These are phyloP conservation scores for Leccinellum luteum DNA, from an alignment of 768 basidiomycete species.

Conservation along the genomic window DNA sequence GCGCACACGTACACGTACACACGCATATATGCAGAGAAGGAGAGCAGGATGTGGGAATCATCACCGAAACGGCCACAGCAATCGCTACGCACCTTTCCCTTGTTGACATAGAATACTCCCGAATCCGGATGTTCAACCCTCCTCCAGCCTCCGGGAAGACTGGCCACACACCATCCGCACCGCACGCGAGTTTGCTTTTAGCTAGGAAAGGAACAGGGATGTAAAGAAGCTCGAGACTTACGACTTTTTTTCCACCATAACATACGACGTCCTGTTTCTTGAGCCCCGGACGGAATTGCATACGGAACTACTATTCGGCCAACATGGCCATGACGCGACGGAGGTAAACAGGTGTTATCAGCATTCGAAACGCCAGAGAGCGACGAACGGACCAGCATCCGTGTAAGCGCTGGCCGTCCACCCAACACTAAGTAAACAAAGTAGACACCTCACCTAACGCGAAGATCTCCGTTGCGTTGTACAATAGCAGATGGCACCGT, in stretches of 20 bases:
- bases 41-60: not conserved
- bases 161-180: slow-evolving; percentile 5
- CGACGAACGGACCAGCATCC: not conserved
- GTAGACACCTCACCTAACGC: not conserved
- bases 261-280: not conserved
- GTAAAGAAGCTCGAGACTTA: slow-evolving; percentile 6
- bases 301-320: not conserved
- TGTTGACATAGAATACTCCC: slow-evolving; percentile 31
- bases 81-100: slow-evolving; percentile 27
- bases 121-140: slow-evolving; percentile 31
- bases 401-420: no score
- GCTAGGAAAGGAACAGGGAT: not conserved
- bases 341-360: not conserved
- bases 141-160: slow-evolving; percentile 27
- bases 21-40: not conserved
- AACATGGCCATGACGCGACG: no score
- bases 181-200: not conserved
- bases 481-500: not conserved
- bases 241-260: not conserved
- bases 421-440: not conserved
- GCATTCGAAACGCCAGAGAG: not conserved
- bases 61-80: not conserved
- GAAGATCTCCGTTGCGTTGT: not conserved
- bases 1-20: not conserved
- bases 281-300: not conserved